phyloP scores from a whole-genome alignment of 306 rosid species.

The Malus sieversii region DNA sequence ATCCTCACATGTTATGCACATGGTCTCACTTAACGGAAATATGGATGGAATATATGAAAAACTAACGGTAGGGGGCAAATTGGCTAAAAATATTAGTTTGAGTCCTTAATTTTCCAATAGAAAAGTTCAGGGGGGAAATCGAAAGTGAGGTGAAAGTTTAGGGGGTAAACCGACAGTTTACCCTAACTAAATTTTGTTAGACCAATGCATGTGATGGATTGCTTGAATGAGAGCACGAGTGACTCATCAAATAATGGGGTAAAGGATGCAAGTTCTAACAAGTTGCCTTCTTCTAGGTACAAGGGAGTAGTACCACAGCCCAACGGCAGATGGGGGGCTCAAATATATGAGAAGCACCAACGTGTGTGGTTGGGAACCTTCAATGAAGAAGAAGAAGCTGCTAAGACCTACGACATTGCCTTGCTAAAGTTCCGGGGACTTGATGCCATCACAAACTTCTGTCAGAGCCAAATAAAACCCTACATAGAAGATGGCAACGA shows the following conservation, averaged over 20 bases:
- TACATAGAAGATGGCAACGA: not conserved
- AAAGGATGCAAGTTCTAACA: constrained; percentile 16
- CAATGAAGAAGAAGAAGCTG: constrained; percentile 31
- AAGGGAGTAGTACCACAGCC: constrained; percentile 46
- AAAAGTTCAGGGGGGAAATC: too few relatives aligned
- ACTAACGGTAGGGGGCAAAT: too few relatives aligned
- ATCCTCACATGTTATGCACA: too few relatives aligned
- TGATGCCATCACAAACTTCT: constrained; percentile 23
- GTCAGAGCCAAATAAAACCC: not conserved
- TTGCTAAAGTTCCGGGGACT: constrained; percentile 28
- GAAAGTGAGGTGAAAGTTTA: too few relatives aligned
- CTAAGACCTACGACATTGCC: constrained; percentile 39
- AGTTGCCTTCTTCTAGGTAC: constrained; percentile 29
- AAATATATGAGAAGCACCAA: constrained; percentile 39
- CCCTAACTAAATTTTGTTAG: too few relatives aligned
- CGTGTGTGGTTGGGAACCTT: constrained; percentile 46
- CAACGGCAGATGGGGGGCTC: constrained; percentile 46
- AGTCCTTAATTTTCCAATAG: too few relatives aligned
- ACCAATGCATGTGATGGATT: too few relatives aligned
- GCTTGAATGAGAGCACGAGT: too few relatives aligned
- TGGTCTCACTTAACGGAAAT: too few relatives aligned
- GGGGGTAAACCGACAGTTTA: too few relatives aligned
- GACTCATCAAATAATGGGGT: not conserved
- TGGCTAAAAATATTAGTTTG: too few relatives aligned
- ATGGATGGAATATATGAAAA: too few relatives aligned